phyloP scores from a whole-genome alignment of 176 grass and related monocot species.

The Neostapfia colusana region DNA sequence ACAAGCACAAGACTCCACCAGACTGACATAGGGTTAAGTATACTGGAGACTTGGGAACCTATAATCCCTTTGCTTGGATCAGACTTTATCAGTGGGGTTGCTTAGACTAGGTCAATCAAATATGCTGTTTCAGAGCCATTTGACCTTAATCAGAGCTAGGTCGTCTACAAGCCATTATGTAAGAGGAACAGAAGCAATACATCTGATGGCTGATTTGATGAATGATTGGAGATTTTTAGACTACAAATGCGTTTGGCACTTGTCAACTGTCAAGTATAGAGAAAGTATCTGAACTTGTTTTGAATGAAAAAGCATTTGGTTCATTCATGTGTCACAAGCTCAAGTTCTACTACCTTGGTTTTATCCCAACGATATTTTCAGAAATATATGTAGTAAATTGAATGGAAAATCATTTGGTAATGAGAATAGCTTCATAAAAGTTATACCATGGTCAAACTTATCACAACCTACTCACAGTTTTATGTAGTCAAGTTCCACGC shows the following conservation, averaged over 20 bases:
- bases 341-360: not conserved
- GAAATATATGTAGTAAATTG: not conserved
- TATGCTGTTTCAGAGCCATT: not conserved
- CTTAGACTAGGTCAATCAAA: not conserved
- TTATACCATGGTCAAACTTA: not conserved
- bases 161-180: not conserved
- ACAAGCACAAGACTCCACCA: not conserved
- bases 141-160: not conserved
- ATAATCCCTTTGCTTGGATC: not conserved
- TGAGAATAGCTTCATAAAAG: not conserved
- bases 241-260: not conserved
- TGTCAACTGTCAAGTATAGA: not conserved
- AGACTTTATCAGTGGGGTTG: not conserved
- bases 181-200: not conserved
- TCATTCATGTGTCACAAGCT: not conserved
- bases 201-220: not conserved
- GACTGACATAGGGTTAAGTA: not conserved
- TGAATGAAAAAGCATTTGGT: not conserved
- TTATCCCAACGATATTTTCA: not conserved
- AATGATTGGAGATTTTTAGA: not conserved
- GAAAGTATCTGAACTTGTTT: not conserved
- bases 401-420: not conserved
- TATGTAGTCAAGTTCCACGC: not conserved
- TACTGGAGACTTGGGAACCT: not conserved
- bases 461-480: not conserved